Percentiles rank a stretch among this genome's conserved stretches.
Conservation (phyloP, 345 rosid species). For the Sisymbrium altissimum region DNA sequence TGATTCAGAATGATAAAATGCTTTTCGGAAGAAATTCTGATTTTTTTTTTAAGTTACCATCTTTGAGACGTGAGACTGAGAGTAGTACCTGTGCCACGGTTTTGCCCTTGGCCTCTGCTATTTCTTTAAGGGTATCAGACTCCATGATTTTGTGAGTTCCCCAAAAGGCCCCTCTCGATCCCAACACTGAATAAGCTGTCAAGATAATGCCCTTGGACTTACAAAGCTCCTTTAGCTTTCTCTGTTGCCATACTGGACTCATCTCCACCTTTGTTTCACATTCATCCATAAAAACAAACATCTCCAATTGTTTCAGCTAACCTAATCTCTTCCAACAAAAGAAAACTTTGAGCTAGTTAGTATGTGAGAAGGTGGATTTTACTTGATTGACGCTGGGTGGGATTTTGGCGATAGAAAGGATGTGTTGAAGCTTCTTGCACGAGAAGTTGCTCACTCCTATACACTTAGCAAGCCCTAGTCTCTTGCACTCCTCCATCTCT, state of each 20-base stretch:
- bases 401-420: too few relatives aligned
- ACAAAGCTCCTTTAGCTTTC: constrained; percentile 57
- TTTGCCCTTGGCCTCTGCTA: constrained; percentile 61
- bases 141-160: constrained; percentile 67
- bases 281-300: background rate
- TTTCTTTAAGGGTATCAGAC: constrained; percentile 55
- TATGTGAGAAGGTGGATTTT: background rate
- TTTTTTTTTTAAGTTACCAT: too few relatives aligned
- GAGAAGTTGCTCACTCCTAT: constrained; percentile 47
- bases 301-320: background rate
- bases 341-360: background rate
- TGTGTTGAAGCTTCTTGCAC: too few relatives aligned
- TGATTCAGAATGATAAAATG: too few relatives aligned
- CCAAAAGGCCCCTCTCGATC: constrained; percentile 60
- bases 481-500: constrained; percentile 75
- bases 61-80: too few relatives aligned
- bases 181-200: constrained; percentile 63
- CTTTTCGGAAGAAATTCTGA: too few relatives aligned
- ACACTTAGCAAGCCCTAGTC: constrained; percentile 59
- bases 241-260: constrained; percentile 87
- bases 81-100: constrained; percentile 67
- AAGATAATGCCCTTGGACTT: constrained; percentile 45
- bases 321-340: background rate
- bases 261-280: constrained; percentile 64
- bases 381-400: constrained; percentile 22